phyloP scores from a whole-genome alignment of 2,329 filamentous ascomycete genomes.

The Emergomyces pasteurianus region DNA sequence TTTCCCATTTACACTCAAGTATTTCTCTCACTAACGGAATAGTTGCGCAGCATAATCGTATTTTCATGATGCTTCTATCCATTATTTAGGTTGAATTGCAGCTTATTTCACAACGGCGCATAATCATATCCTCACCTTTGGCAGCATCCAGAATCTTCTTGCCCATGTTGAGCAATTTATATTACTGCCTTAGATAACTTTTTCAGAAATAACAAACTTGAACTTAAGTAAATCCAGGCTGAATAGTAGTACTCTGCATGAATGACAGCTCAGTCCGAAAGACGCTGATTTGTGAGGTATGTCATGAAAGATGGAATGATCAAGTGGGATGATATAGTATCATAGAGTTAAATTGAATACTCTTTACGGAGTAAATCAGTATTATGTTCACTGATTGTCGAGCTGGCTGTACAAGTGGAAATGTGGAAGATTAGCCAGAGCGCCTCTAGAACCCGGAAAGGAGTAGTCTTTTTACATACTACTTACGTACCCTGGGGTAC shows the following conservation, averaged over 20 bases:
- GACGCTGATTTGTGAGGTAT: not conserved
- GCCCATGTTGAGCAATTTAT: slow-evolving; percentile 38
- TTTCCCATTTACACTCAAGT: not conserved
- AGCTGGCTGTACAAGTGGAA: too few relatives aligned
- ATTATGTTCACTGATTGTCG: too few relatives aligned
- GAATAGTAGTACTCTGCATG: not conserved
- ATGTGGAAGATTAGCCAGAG: too few relatives aligned
- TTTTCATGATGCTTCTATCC: not conserved
- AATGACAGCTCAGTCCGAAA: not conserved
- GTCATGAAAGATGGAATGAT: not conserved
- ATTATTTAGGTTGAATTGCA: not conserved
- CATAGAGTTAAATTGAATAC: not conserved
- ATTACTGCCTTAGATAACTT: too few relatives aligned
- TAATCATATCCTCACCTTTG: slow-evolving; percentile 34
- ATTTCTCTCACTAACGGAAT: not conserved
- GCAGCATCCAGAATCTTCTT: slow-evolving; percentile 49
- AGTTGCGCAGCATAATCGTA: not conserved
- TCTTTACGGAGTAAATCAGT: too few relatives aligned
- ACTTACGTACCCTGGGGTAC: too few relatives aligned
- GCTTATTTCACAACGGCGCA: not conserved
- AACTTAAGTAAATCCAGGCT: not conserved
- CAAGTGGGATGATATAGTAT: not conserved
- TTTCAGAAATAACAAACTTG: not conserved
- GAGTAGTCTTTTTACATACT: too few relatives aligned
- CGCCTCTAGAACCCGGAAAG: too few relatives aligned